Conservation (phyloP, 805 yeast genomes). For the Teunomyces kruisii region DNA sequence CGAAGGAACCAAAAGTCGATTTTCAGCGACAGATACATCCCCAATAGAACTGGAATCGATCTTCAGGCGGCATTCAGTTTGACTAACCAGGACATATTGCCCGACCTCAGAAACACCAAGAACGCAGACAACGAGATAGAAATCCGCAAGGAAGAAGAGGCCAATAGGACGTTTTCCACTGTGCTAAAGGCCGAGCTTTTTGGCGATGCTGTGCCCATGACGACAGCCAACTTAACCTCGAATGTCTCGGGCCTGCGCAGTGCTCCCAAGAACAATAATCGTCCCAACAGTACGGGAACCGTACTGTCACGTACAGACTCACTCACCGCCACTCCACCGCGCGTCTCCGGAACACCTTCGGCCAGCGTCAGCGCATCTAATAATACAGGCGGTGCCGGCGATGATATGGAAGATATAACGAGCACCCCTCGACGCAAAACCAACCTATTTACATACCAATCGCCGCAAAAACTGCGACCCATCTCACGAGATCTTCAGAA, state of each 20-base stretch:
- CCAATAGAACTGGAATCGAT: conserved; percentile 82
- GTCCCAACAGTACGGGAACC: conserved; percentile 21
- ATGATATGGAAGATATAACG: conserved; percentile 14
- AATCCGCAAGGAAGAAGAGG: conserved; percentile 70
- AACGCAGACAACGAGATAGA: conserved; percentile 60
- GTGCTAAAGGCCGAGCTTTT: conserved; percentile 86
- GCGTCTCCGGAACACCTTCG: neutral
- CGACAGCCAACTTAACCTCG: conserved; percentile 32
- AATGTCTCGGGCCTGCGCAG: conserved; percentile 2
- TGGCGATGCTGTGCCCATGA: conserved; percentile 76
- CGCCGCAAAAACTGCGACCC: conserved; percentile 65
- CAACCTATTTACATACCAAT: conserved; percentile 72
- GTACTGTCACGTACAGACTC: neutral
- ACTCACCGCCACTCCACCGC: conserved; percentile 2
- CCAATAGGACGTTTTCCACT: conserved; percentile 82
- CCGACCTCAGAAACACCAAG: conserved; percentile 30
- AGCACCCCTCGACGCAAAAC: conserved; percentile 47
- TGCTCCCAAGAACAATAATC: conserved; percentile 5
- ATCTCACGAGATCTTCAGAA: conserved; percentile 63
- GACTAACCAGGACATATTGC: conserved; percentile 44
- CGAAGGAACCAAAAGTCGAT: conserved; percentile 47
- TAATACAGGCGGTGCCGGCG: conserved; percentile 3
- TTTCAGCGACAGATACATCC: conserved; percentile 85
- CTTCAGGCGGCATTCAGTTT: conserved; percentile 80
- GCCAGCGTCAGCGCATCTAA: neutral